Evolutionary conservation across 106 monocot species (phyloP).

Genomic region (Dioscorea alata): DNA sequence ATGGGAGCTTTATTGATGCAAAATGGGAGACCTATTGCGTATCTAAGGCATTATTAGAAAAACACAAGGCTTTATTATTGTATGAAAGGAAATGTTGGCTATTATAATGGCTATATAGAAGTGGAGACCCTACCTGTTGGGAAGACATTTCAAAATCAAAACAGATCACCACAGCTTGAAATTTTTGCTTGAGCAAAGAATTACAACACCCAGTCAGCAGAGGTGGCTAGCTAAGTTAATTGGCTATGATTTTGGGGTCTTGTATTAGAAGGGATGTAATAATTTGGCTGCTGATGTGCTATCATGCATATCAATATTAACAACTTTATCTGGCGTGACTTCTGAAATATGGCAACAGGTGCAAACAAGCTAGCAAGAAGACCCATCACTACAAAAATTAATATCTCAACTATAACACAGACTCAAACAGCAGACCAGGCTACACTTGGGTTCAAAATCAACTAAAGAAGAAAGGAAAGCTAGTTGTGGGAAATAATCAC

Average conservation of each 20-base stretch:
- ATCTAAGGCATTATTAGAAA: not conserved
- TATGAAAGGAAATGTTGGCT: slow-evolving; percentile 12
- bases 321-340: too few species aligned
- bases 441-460: not conserved
- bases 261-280: too few species aligned
- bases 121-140: slow-evolving; percentile 9
- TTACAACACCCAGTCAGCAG: too few species aligned
- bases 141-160: slow-evolving; percentile 6
- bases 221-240: too few species aligned
- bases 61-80: not conserved
- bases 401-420: not conserved
- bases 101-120: slow-evolving; percentile 6
- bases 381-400: too few species aligned
- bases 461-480: not conserved
- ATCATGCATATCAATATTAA: too few species aligned
- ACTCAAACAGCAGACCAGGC: not conserved
- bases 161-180: too few species aligned
- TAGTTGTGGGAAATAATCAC: not conserved
- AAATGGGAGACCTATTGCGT: not conserved
- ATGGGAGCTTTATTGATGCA: not conserved
- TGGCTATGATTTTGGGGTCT: too few species aligned
- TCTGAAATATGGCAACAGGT: too few species aligned
- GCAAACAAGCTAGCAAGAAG: not conserved
- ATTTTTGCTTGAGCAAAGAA: too few species aligned
- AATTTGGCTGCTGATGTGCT: too few species aligned